phyloP scores from a whole-genome alignment of 257 asterid genomes.

The Petrea volubilis region DNA sequence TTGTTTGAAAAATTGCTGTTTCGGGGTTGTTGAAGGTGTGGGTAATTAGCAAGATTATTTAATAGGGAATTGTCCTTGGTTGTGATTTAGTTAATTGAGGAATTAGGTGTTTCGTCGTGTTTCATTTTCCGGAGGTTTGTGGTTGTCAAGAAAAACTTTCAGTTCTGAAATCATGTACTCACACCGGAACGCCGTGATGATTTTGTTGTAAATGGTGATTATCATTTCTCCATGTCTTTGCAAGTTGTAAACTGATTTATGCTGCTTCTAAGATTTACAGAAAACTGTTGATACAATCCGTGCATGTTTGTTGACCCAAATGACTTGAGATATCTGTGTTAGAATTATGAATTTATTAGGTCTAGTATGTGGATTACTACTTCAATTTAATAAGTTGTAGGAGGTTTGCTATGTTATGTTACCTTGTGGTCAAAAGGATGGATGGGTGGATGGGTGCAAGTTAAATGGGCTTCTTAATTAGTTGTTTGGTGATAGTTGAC shows the following conservation, averaged over 20 bases:
- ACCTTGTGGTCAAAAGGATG: neutral
- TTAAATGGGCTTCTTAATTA: neutral
- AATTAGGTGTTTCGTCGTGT: neutral
- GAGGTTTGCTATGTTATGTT: conserved; percentile 10
- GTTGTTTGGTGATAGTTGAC: conserved; percentile 7
- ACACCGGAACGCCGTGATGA: conserved; percentile 4
- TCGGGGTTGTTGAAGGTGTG: conserved; percentile 15
- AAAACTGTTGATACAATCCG: conserved; percentile 4
- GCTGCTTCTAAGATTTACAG: conserved; percentile 9
- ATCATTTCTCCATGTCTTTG: neutral
- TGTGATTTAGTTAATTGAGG: conserved; percentile 7
- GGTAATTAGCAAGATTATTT: conserved; percentile 18
- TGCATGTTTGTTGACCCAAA: conserved; percentile 3
- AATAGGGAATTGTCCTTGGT: neutral
- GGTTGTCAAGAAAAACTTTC: neutral
- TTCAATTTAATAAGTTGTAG: neutral
- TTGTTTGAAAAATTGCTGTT: conserved; percentile 17
- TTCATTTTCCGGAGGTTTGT: conserved; percentile 1
- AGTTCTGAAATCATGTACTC: conserved; percentile 3
- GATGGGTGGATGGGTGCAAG: neutral
- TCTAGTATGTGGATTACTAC: neutral
- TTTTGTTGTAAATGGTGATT: neutral
- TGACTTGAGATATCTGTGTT: neutral
- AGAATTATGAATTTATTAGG: neutral
- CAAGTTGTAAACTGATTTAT: conserved; percentile 11